phyloP scores from a whole-genome alignment of 495 filamentous ascomycete species.

The Margaritispora aquatica region DNA sequence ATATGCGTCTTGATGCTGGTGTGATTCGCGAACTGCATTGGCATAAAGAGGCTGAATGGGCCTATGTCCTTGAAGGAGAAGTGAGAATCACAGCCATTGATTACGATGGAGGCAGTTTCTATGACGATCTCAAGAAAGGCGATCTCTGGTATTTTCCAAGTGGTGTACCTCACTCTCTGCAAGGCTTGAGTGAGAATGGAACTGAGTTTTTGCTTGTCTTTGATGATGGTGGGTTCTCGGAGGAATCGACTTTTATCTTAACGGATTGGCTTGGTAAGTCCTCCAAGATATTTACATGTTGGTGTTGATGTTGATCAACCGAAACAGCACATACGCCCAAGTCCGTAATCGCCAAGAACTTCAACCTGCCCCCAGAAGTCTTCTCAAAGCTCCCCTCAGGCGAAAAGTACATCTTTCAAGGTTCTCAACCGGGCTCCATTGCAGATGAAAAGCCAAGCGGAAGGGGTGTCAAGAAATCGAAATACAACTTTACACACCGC shows the following conservation, averaged over 20 bases:
- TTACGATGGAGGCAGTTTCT: constrained; percentile 60
- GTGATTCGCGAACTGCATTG: constrained; percentile 71
- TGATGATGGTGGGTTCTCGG: constrained; percentile 61
- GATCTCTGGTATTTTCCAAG: constrained; percentile 75
- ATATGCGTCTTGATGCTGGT: constrained; percentile 60
- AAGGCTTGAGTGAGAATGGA: constrained; percentile 58
- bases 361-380: constrained; percentile 38
- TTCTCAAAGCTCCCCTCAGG: constrained; percentile 50
- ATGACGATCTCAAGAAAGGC: constrained; percentile 62
- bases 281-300: constrained; percentile 20
- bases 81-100: constrained; percentile 61
- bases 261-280: constrained; percentile 57
- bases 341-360: constrained; percentile 18
- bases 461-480: constrained; percentile 12
- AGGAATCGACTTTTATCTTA: constrained; percentile 63
- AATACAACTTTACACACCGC: constrained; percentile 15
- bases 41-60: constrained; percentile 70
- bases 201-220: constrained; percentile 69
- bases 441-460: constrained; percentile 12
- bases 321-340: constrained; percentile 16
- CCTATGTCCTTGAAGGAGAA: constrained; percentile 53
- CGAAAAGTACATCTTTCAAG: constrained; percentile 69
- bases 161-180: constrained; percentile 63
- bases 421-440: constrained; percentile 27
- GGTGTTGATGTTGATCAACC: constrained; percentile 18